Base-by-base conservation (phyloP, 345 rosid genomes). In the Bretschneidera sinensis region DNA sequence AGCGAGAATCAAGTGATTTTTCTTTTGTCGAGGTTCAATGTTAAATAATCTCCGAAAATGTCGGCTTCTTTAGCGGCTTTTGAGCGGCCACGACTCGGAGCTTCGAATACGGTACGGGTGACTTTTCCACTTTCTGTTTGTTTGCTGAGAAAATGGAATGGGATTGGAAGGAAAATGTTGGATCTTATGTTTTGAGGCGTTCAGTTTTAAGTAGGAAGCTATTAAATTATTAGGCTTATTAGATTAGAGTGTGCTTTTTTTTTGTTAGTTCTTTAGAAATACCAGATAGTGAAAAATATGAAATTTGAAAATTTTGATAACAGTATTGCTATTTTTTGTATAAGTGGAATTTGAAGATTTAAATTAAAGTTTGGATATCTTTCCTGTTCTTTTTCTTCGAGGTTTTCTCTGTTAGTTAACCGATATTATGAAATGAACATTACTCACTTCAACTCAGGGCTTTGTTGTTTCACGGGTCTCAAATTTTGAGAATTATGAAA, bases 31-130 rank as follows among this genome's bases (percentile, higher is more conserved):
- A 49, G 35, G 9, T 66, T 63, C 61, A 51, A 64, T 74, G 71
- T 48, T 69, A 57, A n/a, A 50, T 61, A 7, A 39, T 39, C 49
- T 61, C 49, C 61, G 68, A 55, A 75, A 82, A 92, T 92, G 98
- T 87, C 92, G 75, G 82, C 78, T 83, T 74, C 98, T 65, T 61
- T 83, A 76, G 85, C 90, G 61, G 84, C 88, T 76, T 76, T 88
- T 72, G 98, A 91, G 79, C 89, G 95, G 65, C 86, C 90, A 4
- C 81, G 92, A 62, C 76, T 33, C 22, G 80, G 83, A 54, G 68
- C 80, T 58, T 73, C 96, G 15, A 89, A 87, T 76, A 79, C 91
- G 98, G 98, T 92, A 78, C 62, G 51, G 43, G 4, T 18, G 15
- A 24, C 17, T 48, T 62, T 24, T 55, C 22, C 9, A 25, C 51